Percentiles rank a stretch among this genome's conserved stretches.
These are phyloP conservation scores for Trematosphaeria pertusa DNA, from an alignment of 2,329 filamentous ascomycete species.

Conservation along the genomic window DNA sequence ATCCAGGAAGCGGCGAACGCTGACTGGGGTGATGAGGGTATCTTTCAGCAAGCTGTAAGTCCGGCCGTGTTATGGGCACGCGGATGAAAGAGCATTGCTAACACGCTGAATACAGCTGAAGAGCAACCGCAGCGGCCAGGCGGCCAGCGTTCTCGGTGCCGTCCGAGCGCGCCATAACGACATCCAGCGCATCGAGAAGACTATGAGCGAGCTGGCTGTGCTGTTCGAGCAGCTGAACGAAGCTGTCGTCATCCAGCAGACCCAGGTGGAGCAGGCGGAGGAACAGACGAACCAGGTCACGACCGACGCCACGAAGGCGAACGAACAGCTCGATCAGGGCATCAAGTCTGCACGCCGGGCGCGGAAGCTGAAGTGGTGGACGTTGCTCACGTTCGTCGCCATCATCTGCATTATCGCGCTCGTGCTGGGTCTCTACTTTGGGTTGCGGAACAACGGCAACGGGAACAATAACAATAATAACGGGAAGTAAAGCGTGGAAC, in stretches of 20 bases:
- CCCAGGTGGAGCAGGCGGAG: slow-evolving; percentile 67
- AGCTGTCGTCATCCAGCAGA: slow-evolving; percentile 75
- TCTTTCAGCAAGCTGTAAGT: slow-evolving; percentile 82
- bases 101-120: slow-evolving; percentile 63
- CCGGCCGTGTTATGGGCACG: background rate
- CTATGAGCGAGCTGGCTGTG: slow-evolving; percentile 71
- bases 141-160: slow-evolving; percentile 74
- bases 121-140: slow-evolving; percentile 76
- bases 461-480: slow-evolving; percentile 16
- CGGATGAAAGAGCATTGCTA: background rate
- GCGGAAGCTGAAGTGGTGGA: slow-evolving; percentile 84
- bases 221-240: slow-evolving; percentile 79
- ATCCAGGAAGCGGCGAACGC: slow-evolving; percentile 71
- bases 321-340: slow-evolving; percentile 71
- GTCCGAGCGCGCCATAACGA: slow-evolving; percentile 85
- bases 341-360: slow-evolving; percentile 70
- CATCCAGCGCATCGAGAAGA: slow-evolving; percentile 80
- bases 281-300: slow-evolving; percentile 70
- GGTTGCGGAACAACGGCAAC: slow-evolving; percentile 35
- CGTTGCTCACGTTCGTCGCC: slow-evolving; percentile 63
- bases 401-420: slow-evolving; percentile 60
- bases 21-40: slow-evolving; percentile 79
- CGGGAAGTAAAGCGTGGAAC: background rate
- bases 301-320: slow-evolving; percentile 72
- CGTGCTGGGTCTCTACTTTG: slow-evolving; percentile 58